These are phyloP conservation scores for Pisolithus sp. DNA, from an alignment of 768 basidiomycete species.

Conservation along the genomic window DNA sequence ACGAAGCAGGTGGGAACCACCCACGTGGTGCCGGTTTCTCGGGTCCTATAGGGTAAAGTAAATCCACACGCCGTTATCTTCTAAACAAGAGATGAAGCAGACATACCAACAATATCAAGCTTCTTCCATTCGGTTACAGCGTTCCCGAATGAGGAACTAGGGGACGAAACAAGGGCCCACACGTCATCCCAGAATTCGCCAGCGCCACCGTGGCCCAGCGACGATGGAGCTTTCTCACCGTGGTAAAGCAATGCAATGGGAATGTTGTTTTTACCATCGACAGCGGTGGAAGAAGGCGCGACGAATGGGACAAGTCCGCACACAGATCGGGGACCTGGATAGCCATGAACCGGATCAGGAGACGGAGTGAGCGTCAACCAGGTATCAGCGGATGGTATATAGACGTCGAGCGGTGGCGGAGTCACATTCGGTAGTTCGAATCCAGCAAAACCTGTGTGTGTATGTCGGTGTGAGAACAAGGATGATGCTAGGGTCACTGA, in stretches of 20 bases:
- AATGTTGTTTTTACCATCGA: background rate
- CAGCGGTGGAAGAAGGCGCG: background rate
- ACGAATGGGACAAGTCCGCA: conserved; percentile 28
- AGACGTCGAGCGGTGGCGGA: conserved; percentile 29
- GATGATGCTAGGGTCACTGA: too few species aligned
- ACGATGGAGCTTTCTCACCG: conserved; percentile 32
- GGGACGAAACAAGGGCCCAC: conserved; percentile 27
- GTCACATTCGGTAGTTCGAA: conserved; percentile 26
- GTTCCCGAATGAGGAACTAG: background rate
- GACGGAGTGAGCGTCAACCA: conserved; percentile 22
- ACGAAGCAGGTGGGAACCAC: conserved; percentile 35
- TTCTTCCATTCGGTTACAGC: conserved; percentile 20
- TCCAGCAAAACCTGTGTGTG: conserved; percentile 28
- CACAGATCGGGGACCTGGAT: conserved; percentile 30
- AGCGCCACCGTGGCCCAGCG: conserved; percentile 34
- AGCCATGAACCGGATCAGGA: conserved; percentile 21
- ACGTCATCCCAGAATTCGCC: conserved; percentile 36
- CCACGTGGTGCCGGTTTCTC: conserved; percentile 31
- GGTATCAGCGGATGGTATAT: conserved; percentile 16
- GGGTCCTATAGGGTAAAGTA: background rate
- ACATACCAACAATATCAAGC: conserved; percentile 9
- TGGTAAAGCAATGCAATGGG: conserved; percentile 30
- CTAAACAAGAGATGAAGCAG: background rate
- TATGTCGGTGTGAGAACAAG: conserved; percentile 10
- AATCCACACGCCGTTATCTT: background rate